Base-by-base conservation (phyloP, 495 filamentous ascomycete species). In the Daldinia vernicosa region DNA sequence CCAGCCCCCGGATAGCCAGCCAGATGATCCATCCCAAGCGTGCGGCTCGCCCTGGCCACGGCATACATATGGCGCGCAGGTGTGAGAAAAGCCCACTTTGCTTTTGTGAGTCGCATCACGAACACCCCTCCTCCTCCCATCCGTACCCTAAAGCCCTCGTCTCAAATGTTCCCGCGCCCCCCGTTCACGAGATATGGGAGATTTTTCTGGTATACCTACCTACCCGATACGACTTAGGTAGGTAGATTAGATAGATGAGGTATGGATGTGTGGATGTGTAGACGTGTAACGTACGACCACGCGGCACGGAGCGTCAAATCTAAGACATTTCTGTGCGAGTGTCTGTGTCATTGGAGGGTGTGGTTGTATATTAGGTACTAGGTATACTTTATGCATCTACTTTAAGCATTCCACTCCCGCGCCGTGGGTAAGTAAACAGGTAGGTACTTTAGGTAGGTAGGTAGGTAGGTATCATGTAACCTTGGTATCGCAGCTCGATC, bases 221-320 rank as follows among this genome's bases (percentile, higher is more conserved):
- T 27, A n/a, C n/a, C n/a, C n/a, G 30, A 33, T 11, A 33, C 32
- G 26, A 27, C 3, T 35, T 45, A 8, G 17, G 39, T 43, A 43
- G 39, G 14, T 19, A 6, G 15, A 15, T n/a, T 19, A 45, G 5
- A 0, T 3, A 45, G n/a, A 17, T 45, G 15, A 45, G 0, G 40
- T 6, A 47, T 4, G 19, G 3, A 47, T 9, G 17, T 11, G 24
- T 9, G 43, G 4, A 47, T 47, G 30, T 33, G 7, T 47, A 7
- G 19, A 47, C 43, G 43, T 47, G 43, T 47, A 47, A 24, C 19
- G 14, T 47, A 53, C 50, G 50, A 27, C 50, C 14, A 30, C 50
- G 50, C 27, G 50, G 50, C 50, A 53, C 50, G 50, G n/a, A 27
- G 59, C 28, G n/a, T 39, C 45, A 62, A 50, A 51, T 35, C n/a